Evolutionary conservation across 768 basidiomycete genomes (phyloP).

Genomic region (Gymnopilus junonius): DNA sequence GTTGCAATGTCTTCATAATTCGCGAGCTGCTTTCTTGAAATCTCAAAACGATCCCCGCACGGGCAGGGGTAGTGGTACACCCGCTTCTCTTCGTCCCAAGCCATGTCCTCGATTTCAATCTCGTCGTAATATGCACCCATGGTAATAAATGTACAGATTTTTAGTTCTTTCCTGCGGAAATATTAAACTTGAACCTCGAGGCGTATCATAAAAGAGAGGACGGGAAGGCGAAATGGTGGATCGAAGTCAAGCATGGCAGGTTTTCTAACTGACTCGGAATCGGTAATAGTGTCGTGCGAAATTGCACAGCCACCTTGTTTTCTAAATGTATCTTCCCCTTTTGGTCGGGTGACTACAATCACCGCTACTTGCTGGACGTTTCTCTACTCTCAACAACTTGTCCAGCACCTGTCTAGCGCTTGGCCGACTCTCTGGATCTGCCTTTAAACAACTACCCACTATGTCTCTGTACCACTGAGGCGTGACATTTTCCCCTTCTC

Average conservation of each 20-base stretch:
- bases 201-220: not conserved
- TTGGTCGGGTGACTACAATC: no score
- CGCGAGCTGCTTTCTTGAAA: slow-evolving; percentile 80
- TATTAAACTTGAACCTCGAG: not conserved
- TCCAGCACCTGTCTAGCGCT: no score
- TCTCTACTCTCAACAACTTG: no score
- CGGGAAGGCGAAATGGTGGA: not conserved
- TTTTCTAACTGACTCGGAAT: not conserved
- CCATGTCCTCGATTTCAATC: slow-evolving; percentile 97
- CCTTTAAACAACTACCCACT: no score
- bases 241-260: not conserved
- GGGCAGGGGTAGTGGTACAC: slow-evolving; percentile 98
- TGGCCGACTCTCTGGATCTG: no score
- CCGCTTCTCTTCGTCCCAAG: slow-evolving; percentile 78
- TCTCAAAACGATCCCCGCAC: slow-evolving; percentile 98
- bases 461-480: no score
- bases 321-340: slow-evolving; percentile 3
- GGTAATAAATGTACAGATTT: not conserved
- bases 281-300: not conserved
- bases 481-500: no score
- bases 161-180: no score
- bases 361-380: no score
- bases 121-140: slow-evolving; percentile 96
- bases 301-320: not conserved
- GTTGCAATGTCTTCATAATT: slow-evolving; percentile 93